phyloP scores from a whole-genome alignment of 352 stramenopile species.

The Phytophthora boehmeriae region DNA sequence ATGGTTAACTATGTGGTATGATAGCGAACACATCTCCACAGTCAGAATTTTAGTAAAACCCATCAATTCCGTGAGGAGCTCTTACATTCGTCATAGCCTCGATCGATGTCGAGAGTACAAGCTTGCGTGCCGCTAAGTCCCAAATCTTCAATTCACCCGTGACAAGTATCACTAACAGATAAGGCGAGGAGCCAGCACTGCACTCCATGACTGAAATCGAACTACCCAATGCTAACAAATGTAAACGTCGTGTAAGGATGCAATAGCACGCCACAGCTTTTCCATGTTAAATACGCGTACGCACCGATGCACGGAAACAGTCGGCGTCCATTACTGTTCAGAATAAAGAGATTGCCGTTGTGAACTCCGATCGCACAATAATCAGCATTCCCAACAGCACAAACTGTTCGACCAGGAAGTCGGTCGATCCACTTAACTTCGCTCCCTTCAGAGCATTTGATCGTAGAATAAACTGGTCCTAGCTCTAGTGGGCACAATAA shows the following conservation, averaged over 20 bases:
- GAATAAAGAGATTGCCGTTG: conserved; percentile 72
- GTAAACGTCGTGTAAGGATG: conserved; percentile 2
- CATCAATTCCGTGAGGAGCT: conserved; percentile 1
- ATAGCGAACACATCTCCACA: conserved; percentile 3
- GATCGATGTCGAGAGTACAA: conserved; percentile 64
- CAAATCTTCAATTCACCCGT: conserved; percentile 77
- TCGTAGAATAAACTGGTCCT: conserved; percentile 71
- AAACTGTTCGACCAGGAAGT: conserved; percentile 62
- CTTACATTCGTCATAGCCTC: conserved; percentile 65
- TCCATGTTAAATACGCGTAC: conserved; percentile 8
- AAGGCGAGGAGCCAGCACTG: conserved; percentile 61
- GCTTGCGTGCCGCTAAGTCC: conserved; percentile 56
- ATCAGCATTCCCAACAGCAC: conserved; percentile 61
- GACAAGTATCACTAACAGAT: conserved; percentile 72
- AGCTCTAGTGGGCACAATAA: conserved; percentile 39
- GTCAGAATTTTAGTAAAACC: conserved; percentile 2
- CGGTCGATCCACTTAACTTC: conserved; percentile 84
- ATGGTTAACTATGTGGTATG: conserved; percentile 16
- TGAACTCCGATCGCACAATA: conserved; percentile 68
- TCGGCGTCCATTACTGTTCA: conserved; percentile 63
- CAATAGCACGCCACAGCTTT: background rate
- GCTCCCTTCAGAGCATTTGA: conserved; percentile 62
- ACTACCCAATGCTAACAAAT: conserved; percentile 58
- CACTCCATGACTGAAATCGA: conserved; percentile 75
- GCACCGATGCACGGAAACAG: conserved; percentile 84